Conservation (phyloP, 2,329 filamentous ascomycete species). For the Westerdykella sp. region DNA sequence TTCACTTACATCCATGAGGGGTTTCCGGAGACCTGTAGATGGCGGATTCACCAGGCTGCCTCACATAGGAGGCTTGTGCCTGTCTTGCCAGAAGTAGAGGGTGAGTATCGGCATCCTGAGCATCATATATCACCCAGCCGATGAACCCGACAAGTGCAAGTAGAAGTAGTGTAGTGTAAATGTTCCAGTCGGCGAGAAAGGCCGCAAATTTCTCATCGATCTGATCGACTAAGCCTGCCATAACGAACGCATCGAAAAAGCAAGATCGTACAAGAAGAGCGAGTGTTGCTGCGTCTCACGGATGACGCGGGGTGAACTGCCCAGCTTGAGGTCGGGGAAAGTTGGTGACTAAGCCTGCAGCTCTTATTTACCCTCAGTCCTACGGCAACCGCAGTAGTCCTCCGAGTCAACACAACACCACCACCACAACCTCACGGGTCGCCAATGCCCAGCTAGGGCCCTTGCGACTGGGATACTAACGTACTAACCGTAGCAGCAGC, state of each 20-base stretch:
- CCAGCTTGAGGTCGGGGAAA: not conserved
- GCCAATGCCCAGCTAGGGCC: not conserved
- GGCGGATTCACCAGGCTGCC: constrained; percentile 78
- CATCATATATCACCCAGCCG: constrained; percentile 63
- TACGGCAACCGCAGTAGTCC: not conserved
- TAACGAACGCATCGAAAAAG: constrained; percentile 14
- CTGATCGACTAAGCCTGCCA: constrained; percentile 51
- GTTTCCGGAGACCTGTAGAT: constrained; percentile 77
- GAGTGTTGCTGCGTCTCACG: not conserved
- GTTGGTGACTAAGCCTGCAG: not conserved
- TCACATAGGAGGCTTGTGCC: constrained; percentile 68
- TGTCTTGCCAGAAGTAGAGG: constrained; percentile 86
- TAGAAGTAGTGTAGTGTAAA: constrained; percentile 67
- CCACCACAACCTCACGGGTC: not conserved
- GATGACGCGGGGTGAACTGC: not conserved
- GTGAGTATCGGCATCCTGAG: constrained; percentile 81
- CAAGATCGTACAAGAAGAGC: not conserved
- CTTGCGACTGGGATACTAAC: constrained; percentile 15
- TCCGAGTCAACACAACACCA: constrained; percentile 6
- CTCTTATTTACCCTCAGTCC: not conserved
- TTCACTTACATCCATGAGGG: constrained; percentile 62
- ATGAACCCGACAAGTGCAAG: constrained; percentile 58
- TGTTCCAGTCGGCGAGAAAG: constrained; percentile 73
- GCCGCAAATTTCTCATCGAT: constrained; percentile 66
- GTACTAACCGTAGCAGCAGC: constrained; percentile 12